These are phyloP conservation scores for Cucumis cinereus DNA, from an alignment of 306 rosid species.

Conservation along the genomic window DNA sequence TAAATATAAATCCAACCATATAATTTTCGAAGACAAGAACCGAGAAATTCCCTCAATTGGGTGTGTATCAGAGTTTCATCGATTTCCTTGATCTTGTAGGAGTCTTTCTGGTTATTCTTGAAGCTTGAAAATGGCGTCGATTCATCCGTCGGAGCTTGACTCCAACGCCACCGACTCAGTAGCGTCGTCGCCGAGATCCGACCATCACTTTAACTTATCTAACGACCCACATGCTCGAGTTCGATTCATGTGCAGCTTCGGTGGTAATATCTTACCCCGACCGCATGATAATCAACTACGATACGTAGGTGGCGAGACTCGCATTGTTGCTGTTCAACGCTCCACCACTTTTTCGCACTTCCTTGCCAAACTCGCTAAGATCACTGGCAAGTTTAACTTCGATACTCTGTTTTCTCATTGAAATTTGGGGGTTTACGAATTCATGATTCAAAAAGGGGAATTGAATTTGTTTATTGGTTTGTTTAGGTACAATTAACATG, in stretches of 20 bases:
- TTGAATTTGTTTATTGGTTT: neutral
- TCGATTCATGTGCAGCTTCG: constrained; percentile 96
- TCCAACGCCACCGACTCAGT: constrained; percentile 44
- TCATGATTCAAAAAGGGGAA: neutral
- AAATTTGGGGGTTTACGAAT: neutral
- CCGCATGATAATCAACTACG: constrained; percentile 94
- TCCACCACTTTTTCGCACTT: constrained; percentile 50
- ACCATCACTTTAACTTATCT: constrained; percentile 10
- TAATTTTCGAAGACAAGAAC: neutral
- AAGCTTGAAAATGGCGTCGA: constrained; percentile 36
- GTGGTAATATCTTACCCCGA: constrained; percentile 82
- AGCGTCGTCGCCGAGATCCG: constrained; percentile 72
- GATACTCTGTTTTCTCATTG: neutral
- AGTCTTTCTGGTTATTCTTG: neutral
- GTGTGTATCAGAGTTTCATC: neutral
- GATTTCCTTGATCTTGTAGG: neutral
- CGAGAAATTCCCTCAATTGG: neutral
- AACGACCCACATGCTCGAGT: constrained; percentile 36
- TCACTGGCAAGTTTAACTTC: constrained; percentile 38
- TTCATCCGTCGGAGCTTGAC: constrained; percentile 38
- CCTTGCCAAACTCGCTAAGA: constrained; percentile 59
- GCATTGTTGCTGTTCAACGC: constrained; percentile 70
- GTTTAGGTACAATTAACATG: constrained; percentile 42
- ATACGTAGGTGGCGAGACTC: constrained; percentile 89
- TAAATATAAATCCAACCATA: neutral